Base-by-base conservation (phyloP, 2,329 filamentous ascomycete genomes). In the Pezicula rhizophila region DNA sequence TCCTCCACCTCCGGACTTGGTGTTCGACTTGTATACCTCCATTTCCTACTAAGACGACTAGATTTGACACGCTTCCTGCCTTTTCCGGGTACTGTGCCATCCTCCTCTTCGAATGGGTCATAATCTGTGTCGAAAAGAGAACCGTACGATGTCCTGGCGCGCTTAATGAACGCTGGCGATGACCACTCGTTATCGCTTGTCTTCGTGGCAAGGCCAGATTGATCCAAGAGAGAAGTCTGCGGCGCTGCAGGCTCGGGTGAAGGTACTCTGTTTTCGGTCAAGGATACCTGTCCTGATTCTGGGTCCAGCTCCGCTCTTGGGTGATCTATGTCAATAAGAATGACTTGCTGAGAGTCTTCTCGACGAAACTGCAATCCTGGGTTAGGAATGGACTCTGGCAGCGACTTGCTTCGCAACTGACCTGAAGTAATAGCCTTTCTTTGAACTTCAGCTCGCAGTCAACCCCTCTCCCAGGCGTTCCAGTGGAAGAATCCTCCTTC, bases 91-190 rank as follows among this genome's bases (percentile, higher is more conserved):
- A 78, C 70, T 38, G 75, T 75, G 2, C 78, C 79, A 64, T 87
- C 81, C 23, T 87, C 85, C 51, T 88, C 83, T 12, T 63, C 64
- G 45, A 92, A 84, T 3, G 82, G 78, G 58, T 90, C 83, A 53
- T 81, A 76, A 1, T 75, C 75, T 4, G 76, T 76, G 54, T 86
- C 80, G 45, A 85, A 80, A 1, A 85, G 67, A 0, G 81, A 79
- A 1, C 84, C 84, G 48, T 85, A 85, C 0, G 86, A 90, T 4
- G 85, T 70, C 48, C 85, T 76, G 12, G 80, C 77, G 46, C 85
- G 77, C 64, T 87, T 91, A 17, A 89, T 69, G 57, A 95, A 95
- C 0, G 88, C 87, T 0, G 90, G 90, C 2, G 89, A 95, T 4
- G 79, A 73, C 70, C 82, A 93, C 56, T 85, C 78, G 15, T 57